phyloP scores from a whole-genome alignment of 176 grass and related monocot species.

The Calamus simplicifolius region DNA sequence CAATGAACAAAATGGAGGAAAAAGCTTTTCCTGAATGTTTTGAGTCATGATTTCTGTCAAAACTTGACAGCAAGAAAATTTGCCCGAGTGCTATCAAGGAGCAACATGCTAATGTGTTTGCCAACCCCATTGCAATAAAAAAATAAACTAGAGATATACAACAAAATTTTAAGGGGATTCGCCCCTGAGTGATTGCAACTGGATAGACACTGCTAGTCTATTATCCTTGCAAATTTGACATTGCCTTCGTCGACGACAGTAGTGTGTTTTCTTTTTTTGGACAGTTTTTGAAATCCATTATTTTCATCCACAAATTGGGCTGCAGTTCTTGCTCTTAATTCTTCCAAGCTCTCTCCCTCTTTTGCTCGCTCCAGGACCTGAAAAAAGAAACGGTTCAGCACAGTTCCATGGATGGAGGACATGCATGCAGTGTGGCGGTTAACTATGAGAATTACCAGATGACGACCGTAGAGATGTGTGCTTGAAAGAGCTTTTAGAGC shows the following conservation, averaged over 20 bases:
- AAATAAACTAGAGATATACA: too few relatives aligned
- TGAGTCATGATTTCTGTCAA: too few relatives aligned
- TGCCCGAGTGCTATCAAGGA: too few relatives aligned
- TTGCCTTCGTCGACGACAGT: slow-evolving; percentile 50
- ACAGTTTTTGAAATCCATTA: slow-evolving; percentile 50
- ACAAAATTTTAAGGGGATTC: too few relatives aligned
- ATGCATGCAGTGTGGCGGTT: too few relatives aligned
- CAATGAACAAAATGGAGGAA: too few relatives aligned
- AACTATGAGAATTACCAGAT: slow-evolving; percentile 44
- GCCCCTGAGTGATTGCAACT: too few relatives aligned
- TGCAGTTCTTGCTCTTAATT: slow-evolving; percentile 61
- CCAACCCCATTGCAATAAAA: too few relatives aligned
- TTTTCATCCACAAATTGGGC: slow-evolving; percentile 78
- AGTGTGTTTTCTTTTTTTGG: slow-evolving; percentile 69
- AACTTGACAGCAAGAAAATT: too few relatives aligned
- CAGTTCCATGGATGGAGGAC: background rate
- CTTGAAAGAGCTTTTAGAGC: slow-evolving; percentile 65
- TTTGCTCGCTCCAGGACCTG: slow-evolving; percentile 90
- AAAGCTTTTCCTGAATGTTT: too few relatives aligned
- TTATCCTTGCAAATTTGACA: slow-evolving; percentile 62
- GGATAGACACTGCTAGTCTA: slow-evolving; percentile 28
- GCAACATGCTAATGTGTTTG: too few relatives aligned
- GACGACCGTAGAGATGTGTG: slow-evolving; percentile 85
- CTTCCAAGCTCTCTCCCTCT: slow-evolving; percentile 85
- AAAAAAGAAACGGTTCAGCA: background rate